Evolutionary conservation across 768 basidiomycete genomes (phyloP).

Genomic region (Cyclocybe aegerita): DNA sequence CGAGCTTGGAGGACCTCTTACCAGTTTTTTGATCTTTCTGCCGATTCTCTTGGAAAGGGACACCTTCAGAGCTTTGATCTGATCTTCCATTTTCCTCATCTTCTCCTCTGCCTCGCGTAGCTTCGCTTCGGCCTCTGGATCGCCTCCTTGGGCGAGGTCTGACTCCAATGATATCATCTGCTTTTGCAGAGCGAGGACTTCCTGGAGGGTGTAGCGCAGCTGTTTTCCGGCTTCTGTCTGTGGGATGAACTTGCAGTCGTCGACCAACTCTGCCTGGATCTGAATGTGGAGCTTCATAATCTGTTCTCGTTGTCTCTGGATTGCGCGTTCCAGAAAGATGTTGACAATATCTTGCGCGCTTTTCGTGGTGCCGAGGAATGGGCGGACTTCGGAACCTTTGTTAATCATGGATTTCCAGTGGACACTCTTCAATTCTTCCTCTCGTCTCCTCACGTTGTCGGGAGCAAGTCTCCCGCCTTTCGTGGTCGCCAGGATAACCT

Average conservation of each 20-base stretch:
- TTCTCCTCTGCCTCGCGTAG: not conserved
- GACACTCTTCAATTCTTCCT: not conserved
- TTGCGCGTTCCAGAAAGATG: not conserved
- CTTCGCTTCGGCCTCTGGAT: not conserved
- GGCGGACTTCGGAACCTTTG: not conserved
- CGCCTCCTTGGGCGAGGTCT: not conserved
- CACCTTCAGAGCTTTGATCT: constrained; percentile 1
- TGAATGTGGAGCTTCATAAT: not conserved
- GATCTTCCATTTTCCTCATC: not conserved
- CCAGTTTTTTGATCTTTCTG: no score
- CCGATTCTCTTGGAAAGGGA: not conserved
- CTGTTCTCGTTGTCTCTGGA: not conserved
- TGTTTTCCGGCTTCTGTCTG: constrained; percentile 15
- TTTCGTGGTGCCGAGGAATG: not conserved
- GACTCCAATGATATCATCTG: not conserved
- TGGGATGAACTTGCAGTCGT: constrained; percentile 7
- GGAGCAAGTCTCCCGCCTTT: not conserved
- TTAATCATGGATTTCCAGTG: constrained; percentile 1
- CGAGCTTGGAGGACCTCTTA: no score
- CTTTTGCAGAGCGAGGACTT: constrained; percentile 9
- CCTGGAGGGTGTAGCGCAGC: constrained; percentile 12
- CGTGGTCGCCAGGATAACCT: not conserved
- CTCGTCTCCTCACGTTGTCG: not conserved
- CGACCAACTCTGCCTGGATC: constrained; percentile 15
- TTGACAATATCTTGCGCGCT: not conserved